Percentiles rank a stretch among this genome's conserved stretches.
These are phyloP conservation scores for Xerocomus minutiporus DNA, from an alignment of 1,284 basidiomycete genomes.

Conservation along the genomic window DNA sequence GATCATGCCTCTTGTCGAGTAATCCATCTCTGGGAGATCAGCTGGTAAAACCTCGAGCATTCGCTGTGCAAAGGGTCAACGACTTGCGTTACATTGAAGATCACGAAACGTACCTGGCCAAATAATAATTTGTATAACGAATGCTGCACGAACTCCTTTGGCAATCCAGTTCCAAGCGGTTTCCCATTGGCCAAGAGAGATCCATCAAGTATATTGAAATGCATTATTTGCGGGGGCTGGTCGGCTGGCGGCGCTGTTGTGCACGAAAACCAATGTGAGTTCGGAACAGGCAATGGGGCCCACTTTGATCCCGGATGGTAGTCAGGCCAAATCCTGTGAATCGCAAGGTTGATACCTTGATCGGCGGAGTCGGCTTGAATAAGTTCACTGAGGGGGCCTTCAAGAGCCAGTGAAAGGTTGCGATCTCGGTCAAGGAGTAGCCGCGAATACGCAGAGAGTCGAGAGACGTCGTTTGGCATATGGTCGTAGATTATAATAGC, in stretches of 20 bases:
- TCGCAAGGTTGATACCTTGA: constrained; percentile 33
- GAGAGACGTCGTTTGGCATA: not conserved
- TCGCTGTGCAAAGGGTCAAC: not conserved
- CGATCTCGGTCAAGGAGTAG: not conserved
- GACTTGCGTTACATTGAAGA: not conserved
- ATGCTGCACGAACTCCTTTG: constrained; percentile 32
- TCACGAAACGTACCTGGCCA: not conserved
- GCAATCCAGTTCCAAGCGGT: constrained; percentile 36
- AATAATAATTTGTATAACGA: constrained; percentile 28
- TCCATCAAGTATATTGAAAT: constrained; percentile 41
- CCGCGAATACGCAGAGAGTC: not conserved
- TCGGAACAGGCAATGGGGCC: constrained; percentile 24
- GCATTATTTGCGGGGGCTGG: constrained; percentile 24
- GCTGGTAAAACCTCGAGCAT: not conserved
- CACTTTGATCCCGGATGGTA: constrained; percentile 34
- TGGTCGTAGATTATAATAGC: constrained; percentile 26
- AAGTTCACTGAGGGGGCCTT: not conserved
- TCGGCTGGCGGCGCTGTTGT: constrained; percentile 11
- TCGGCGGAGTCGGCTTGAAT: not conserved
- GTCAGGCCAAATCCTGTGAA: constrained; percentile 35
- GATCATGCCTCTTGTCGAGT: not conserved
- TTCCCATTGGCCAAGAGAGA: constrained; percentile 40
- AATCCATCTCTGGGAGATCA: not conserved
- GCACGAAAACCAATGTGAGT: constrained; percentile 38
- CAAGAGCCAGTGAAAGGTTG: not conserved